Evolutionary conservation across 2,329 filamentous ascomycete genomes (phyloP).

Genomic region (Aspergillus luchuensis): DNA sequence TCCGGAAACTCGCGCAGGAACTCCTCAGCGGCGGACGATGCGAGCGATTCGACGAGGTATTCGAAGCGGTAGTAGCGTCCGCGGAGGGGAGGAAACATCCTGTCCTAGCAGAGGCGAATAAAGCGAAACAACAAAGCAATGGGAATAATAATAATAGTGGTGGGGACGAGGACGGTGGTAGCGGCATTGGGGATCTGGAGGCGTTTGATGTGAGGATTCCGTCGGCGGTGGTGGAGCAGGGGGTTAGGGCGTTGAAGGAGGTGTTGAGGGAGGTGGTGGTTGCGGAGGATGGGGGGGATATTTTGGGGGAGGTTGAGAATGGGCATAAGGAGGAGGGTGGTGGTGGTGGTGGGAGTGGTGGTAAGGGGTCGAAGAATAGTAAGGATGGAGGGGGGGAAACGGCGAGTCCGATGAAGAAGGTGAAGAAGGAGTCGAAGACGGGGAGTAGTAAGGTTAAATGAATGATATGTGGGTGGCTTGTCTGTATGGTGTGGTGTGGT

Average conservation of each 20-base stretch:
- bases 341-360: conserved; percentile 1
- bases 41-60: conserved; percentile 59
- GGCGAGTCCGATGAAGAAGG: conserved; percentile 29
- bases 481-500: not conserved
- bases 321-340: conserved; percentile 6
- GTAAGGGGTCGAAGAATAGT: conserved; percentile 5
- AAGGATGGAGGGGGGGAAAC: not conserved
- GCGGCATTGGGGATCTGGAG: conserved; percentile 34
- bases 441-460: conserved; percentile 28
- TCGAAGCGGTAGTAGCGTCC: conserved; percentile 55
- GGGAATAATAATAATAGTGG: conserved; percentile 10
- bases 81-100: conserved; percentile 40
- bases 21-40: conserved; percentile 61
- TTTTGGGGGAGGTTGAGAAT: conserved; percentile 11
- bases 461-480: conserved; percentile 10
- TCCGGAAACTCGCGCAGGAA: conserved; percentile 57
- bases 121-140: conserved; percentile 26
- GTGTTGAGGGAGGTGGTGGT: conserved; percentile 55
- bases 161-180: conserved; percentile 10
- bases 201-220: conserved; percentile 53
- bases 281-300: conserved; percentile 35
- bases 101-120: conserved; percentile 23
- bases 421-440: conserved; percentile 27
- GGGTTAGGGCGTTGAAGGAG: conserved; percentile 54
- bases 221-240: conserved; percentile 51